These are phyloP conservation scores for Phialophora macrospora DNA, from an alignment of 2,329 filamentous ascomycete genomes.

Conservation along the genomic window DNA sequence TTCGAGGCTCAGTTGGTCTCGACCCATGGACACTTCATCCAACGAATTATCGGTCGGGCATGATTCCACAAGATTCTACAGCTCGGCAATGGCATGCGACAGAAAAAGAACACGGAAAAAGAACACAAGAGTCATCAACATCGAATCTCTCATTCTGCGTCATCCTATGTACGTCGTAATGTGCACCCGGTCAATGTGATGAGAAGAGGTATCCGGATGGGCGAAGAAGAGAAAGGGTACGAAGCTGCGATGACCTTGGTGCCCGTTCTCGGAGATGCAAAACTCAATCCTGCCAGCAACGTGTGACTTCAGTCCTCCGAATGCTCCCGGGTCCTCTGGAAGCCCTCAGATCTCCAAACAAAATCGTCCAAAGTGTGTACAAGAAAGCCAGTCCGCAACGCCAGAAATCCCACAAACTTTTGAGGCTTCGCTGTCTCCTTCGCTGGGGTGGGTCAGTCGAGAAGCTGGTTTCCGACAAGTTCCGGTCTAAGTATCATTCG, in stretches of 20 bases:
- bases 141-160: slow-evolving; percentile 3
- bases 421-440: slow-evolving; percentile 15
- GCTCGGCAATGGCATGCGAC: not conserved
- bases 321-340: slow-evolving; percentile 3
- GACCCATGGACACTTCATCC: not conserved
- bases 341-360: slow-evolving; percentile 12
- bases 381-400: slow-evolving; percentile 19
- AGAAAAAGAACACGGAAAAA: not conserved
- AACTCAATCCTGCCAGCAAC: slow-evolving; percentile 4
- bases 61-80: not conserved
- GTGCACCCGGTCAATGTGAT: not conserved
- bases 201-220: not conserved
- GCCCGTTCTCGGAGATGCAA: slow-evolving; percentile 2
- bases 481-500: slow-evolving; percentile 17
- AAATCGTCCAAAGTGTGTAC: slow-evolving; percentile 18
- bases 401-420: slow-evolving; percentile 25
- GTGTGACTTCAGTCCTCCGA: slow-evolving; percentile 3
- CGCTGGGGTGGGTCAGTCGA: not conserved
- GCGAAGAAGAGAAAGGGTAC: slow-evolving; percentile 6
- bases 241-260: slow-evolving; percentile 5
- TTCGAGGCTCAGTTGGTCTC: not conserved
- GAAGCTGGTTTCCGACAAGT: slow-evolving; percentile 14
- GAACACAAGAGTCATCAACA: slow-evolving; percentile 2
- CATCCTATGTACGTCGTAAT: slow-evolving; percentile 8
- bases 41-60: not conserved